These are phyloP conservation scores for Phoma herbarum DNA, from an alignment of 2,329 filamentous ascomycete species.

Conservation along the genomic window DNA sequence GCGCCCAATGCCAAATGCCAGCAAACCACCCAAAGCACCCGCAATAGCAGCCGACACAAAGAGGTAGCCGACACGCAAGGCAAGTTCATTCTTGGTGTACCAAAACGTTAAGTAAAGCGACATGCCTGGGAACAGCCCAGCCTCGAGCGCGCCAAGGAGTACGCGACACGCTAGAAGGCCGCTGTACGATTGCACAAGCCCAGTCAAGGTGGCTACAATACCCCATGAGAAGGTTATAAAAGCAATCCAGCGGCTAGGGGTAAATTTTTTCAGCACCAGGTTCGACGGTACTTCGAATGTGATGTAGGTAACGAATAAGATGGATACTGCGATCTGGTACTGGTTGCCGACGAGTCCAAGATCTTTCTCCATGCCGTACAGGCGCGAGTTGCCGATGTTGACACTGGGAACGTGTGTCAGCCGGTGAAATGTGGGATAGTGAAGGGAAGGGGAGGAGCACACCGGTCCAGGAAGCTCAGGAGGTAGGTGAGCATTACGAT, in stretches of 20 bases:
- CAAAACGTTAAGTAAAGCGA: constrained; percentile 77
- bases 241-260: background rate
- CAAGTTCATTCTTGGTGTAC: constrained; percentile 77
- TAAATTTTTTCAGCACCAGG: background rate
- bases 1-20: background rate
- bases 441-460: constrained; percentile 20
- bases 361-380: background rate
- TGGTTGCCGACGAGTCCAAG: background rate
- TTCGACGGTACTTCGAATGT: background rate
- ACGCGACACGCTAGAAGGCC: background rate
- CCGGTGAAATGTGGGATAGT: background rate
- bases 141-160: background rate
- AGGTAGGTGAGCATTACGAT: constrained; percentile 75
- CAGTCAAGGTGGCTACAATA: background rate
- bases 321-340: background rate
- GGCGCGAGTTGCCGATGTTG: background rate
- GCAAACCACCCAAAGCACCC: constrained; percentile 69
- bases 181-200: background rate
- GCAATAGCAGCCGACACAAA: constrained; percentile 76
- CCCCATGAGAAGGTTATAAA: background rate
- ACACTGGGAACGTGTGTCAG: background rate
- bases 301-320: background rate
- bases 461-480: constrained; percentile 79
- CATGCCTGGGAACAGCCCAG: constrained; percentile 71
- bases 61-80: constrained; percentile 75